phyloP scores from a whole-genome alignment of 208 protist species.

The Angomonas deanei region DNA sequence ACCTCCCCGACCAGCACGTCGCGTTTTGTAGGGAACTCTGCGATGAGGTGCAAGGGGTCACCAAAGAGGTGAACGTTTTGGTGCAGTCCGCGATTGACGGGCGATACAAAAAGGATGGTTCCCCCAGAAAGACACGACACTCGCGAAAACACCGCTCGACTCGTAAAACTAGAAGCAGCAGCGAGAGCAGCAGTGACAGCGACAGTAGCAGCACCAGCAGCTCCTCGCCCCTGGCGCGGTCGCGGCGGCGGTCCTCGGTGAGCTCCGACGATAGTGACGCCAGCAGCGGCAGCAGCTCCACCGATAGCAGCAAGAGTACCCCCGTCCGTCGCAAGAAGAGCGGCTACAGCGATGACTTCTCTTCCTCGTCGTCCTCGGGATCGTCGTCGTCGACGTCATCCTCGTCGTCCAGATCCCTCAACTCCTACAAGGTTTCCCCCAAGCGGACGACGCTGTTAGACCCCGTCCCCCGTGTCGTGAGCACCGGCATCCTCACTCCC shows the following conservation, averaged over 20 bases:
- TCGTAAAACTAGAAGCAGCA: constrained; percentile 5
- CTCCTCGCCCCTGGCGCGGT: too few species aligned
- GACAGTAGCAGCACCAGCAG: constrained; percentile 2
- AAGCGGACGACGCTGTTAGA: not conserved
- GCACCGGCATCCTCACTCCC: not conserved
- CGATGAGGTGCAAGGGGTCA: constrained; percentile 48
- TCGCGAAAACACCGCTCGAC: not conserved
- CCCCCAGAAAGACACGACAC: not conserved
- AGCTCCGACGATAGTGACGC: too few species aligned
- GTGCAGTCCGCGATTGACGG: constrained; percentile 74
- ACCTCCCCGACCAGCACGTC: constrained; percentile 45
- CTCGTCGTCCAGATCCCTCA: not conserved
- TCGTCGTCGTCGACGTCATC: constrained; percentile 2
- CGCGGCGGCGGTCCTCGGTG: too few species aligned
- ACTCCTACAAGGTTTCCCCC: not conserved
- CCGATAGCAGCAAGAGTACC: constrained; percentile 4
- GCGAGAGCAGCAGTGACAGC: constrained; percentile 2
- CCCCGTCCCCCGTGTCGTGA: not conserved
- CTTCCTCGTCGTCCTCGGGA: not conserved
- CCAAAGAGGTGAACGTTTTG: constrained; percentile 68
- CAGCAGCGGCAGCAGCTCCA: constrained; percentile 15
- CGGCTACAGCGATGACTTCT: not conserved
- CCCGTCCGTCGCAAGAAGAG: not conserved
- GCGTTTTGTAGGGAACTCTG: constrained; percentile 56
- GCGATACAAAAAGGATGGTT: constrained; percentile 18